These are phyloP conservation scores for Pseudocercospora fijiensis DNA, from an alignment of 2,329 filamentous ascomycete genomes.

Conservation along the genomic window DNA sequence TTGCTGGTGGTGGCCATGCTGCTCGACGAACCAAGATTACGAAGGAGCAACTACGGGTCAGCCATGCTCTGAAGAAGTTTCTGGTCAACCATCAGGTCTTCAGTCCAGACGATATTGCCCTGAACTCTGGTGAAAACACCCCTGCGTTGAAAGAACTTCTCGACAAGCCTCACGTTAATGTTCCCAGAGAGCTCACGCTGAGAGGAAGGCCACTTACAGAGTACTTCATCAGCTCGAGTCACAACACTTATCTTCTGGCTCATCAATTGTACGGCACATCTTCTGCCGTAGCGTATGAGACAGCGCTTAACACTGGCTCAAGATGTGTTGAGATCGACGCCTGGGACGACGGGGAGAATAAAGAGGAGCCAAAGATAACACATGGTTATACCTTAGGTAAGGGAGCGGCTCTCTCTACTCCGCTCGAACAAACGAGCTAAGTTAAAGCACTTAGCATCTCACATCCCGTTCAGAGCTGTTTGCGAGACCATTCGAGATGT, in stretches of 20 bases:
- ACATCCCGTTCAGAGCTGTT: slow-evolving; percentile 63
- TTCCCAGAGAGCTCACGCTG: slow-evolving; percentile 57
- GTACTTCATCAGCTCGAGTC: slow-evolving; percentile 71
- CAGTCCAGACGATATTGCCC: slow-evolving; percentile 48
- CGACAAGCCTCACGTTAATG: slow-evolving; percentile 57
- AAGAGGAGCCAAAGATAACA: slow-evolving; percentile 66
- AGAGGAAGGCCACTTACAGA: slow-evolving; percentile 62
- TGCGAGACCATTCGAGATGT: slow-evolving; percentile 66
- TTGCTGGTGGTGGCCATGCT: slow-evolving; percentile 62
- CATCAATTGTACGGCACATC: slow-evolving; percentile 68
- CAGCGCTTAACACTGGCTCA: slow-evolving; percentile 61
- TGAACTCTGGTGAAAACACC: slow-evolving; percentile 49
- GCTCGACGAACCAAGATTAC: slow-evolving; percentile 50
- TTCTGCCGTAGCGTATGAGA: slow-evolving; percentile 63
- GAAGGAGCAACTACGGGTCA: slow-evolving; percentile 59
- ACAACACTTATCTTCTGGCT: slow-evolving; percentile 71
- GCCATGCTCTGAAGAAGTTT: slow-evolving; percentile 57
- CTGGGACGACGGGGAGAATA: slow-evolving; percentile 64
- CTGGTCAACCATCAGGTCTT: slow-evolving; percentile 56
- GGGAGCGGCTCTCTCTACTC: no score
- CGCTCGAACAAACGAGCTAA: no score
- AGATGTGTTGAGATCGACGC: slow-evolving; percentile 73
- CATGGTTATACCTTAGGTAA: slow-evolving; percentile 54
- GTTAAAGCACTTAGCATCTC: slow-evolving; percentile 62
- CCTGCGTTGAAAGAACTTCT: slow-evolving; percentile 54